phyloP scores from a whole-genome alignment of 257 asterid species.

The Salvia hispanica region DNA sequence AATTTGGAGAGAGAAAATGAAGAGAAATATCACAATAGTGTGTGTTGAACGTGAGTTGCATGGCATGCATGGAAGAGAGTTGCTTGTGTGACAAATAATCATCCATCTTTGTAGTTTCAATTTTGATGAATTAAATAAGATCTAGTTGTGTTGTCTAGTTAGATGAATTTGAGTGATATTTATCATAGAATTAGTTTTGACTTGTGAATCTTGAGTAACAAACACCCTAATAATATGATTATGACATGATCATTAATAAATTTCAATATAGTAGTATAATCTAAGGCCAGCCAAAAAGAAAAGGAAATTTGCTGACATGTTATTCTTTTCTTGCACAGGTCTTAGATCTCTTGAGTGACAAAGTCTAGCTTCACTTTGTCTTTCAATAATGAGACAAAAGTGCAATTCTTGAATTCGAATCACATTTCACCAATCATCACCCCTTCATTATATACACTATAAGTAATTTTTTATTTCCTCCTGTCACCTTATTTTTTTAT shows the following conservation, averaged over 20 bases:
- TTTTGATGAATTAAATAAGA: too few relatives aligned
- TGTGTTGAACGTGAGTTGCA: conserved; percentile 50
- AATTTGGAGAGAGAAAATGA: background rate
- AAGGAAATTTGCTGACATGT: conserved; percentile 40
- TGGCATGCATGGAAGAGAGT: conserved; percentile 70
- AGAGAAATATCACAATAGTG: background rate
- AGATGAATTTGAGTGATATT: too few relatives aligned
- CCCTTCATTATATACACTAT: background rate
- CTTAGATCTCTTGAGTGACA: conserved; percentile 71
- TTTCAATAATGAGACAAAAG: conserved; percentile 79
- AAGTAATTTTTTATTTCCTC: conserved; percentile 5
- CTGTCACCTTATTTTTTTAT: conserved; percentile 15
- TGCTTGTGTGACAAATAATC: conserved; percentile 53
- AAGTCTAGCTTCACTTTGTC: conserved; percentile 65
- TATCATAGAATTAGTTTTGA: too few relatives aligned
- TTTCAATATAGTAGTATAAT: background rate
- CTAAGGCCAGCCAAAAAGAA: conserved; percentile 19
- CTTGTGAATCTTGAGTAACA: too few relatives aligned
- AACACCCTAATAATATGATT: conserved; percentile 7
- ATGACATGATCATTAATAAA: conserved; percentile 10
- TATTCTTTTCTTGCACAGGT: conserved; percentile 84
- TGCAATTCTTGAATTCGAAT: conserved; percentile 47
- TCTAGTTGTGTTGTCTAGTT: too few relatives aligned
- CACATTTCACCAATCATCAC: conserved; percentile 38
- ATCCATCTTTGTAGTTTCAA: conserved; percentile 33